phyloP scores from a whole-genome alignment of 2,329 filamentous ascomycete species.

The Trichoderma sp. region DNA sequence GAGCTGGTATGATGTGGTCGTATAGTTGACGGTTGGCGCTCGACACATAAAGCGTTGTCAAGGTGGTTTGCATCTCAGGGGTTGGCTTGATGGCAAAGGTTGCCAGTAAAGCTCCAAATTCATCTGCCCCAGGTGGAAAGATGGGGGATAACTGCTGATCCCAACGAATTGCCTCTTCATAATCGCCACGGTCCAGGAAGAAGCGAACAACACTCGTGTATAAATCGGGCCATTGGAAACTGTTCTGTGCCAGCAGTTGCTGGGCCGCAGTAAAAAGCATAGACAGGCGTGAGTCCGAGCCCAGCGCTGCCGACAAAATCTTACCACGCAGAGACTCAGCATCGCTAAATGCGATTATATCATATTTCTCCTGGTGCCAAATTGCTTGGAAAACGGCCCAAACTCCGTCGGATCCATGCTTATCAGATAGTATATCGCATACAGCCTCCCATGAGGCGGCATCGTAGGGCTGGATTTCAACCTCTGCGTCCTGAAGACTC shows the following conservation, averaged over 20 bases:
- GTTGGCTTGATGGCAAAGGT: conserved; percentile 41
- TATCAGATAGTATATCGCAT: conserved; percentile 23
- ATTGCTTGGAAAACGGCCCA: conserved; percentile 31
- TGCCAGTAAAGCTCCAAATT: conserved; percentile 44
- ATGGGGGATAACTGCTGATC: conserved; percentile 44
- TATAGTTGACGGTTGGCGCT: conserved; percentile 46
- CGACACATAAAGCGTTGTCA: conserved; percentile 46
- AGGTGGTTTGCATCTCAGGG: conserved; percentile 36
- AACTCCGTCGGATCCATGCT: conserved; percentile 26
- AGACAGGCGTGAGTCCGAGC: conserved; percentile 26
- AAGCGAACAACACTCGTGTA: conserved; percentile 47
- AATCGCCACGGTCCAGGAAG: conserved; percentile 41
- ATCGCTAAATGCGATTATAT: conserved; percentile 25
- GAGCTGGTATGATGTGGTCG: conserved; percentile 49
- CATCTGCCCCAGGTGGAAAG: conserved; percentile 41
- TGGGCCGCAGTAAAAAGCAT: conserved; percentile 29
- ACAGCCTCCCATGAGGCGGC: conserved; percentile 24
- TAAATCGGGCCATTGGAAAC: conserved; percentile 48
- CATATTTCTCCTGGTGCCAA: conserved; percentile 18
- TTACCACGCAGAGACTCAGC: conserved; percentile 31
- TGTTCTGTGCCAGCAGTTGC: conserved; percentile 37
- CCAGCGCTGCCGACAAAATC: conserved; percentile 32
- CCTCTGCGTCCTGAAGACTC: not conserved
- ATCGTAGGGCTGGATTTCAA: conserved; percentile 19
- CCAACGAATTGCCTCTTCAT: conserved; percentile 44